Percentiles rank a stretch among this genome's conserved stretches.
Conservation (phyloP, 2,329 filamentous ascomycete genomes). For the Neurospora crassa region DNA sequence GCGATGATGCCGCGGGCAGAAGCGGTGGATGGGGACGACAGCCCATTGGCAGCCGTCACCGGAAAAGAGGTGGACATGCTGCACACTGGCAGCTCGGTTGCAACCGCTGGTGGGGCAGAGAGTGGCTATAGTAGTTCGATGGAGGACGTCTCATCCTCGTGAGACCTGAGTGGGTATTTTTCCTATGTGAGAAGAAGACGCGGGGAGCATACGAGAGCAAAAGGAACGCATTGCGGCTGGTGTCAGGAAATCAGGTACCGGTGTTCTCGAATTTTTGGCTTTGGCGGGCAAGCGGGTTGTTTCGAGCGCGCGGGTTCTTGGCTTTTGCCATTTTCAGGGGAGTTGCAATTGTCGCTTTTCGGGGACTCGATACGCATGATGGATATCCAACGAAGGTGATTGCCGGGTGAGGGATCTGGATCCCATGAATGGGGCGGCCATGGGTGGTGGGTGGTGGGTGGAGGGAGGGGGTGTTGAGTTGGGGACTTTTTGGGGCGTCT, state of each 20-base stretch:
- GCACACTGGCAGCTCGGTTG: slow-evolving; percentile 27
- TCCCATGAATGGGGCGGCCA: neutral
- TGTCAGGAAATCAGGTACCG: neutral
- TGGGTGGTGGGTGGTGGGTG: neutral
- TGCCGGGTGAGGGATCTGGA: neutral
- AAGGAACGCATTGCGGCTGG: neutral
- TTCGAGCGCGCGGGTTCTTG: neutral
- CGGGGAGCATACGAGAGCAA: neutral
- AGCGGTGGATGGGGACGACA: neutral
- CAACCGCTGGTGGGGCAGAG: slow-evolving; percentile 29
- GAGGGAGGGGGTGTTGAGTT: neutral
- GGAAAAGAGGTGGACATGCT: slow-evolving; percentile 22
- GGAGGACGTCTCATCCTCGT: slow-evolving; percentile 17
- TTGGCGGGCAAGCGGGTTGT: neutral
- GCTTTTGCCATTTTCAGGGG: neutral
- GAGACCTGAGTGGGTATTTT: neutral
- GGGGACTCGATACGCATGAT: neutral
- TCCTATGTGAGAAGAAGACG: neutral
- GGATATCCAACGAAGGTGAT: neutral
- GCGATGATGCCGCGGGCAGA: neutral
- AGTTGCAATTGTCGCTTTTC: neutral
- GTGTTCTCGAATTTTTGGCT: neutral
- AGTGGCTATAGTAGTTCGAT: slow-evolving; percentile 30
- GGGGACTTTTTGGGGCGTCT: neutral
- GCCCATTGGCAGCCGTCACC: slow-evolving; percentile 17